Percentiles rank a stretch among this genome's conserved stretches.
These are phyloP conservation scores for Phytophthora fragariaefolia DNA, from an alignment of 352 stramenopile genomes.

Conservation along the genomic window DNA sequence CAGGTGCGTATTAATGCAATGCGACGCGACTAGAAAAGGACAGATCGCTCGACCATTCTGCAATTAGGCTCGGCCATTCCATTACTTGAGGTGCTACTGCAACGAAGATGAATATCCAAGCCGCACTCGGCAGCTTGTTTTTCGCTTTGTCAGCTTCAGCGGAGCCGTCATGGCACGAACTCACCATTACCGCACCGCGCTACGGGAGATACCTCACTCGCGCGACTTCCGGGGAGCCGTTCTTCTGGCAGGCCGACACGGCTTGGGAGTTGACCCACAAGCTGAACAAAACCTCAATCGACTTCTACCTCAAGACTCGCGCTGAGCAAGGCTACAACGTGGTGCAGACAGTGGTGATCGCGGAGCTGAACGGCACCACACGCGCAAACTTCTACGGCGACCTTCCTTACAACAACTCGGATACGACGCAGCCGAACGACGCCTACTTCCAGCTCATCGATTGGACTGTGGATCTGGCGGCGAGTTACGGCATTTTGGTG, in stretches of 20 bases:
- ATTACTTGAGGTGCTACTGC: too few relatives aligned
- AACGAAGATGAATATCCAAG: conserved; percentile 10
- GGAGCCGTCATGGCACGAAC: conserved; percentile 29
- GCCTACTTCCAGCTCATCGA: conserved; percentile 35
- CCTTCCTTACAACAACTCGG: conserved; percentile 30
- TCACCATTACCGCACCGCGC: conserved; percentile 20
- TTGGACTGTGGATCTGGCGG: conserved; percentile 28
- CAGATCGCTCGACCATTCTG: too few relatives aligned
- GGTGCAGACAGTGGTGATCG: conserved; percentile 25
- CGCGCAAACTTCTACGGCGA: conserved; percentile 31
- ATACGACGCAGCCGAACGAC: conserved; percentile 23
- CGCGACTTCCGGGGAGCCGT: conserved; percentile 18
- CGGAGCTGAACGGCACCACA: conserved; percentile 25
- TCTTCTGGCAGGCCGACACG: conserved; percentile 39
- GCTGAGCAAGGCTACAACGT: conserved; percentile 36
- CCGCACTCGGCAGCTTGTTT: not conserved
- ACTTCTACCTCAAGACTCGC: conserved; percentile 30
- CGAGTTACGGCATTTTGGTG: conserved; percentile 36
- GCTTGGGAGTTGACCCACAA: conserved; percentile 34
- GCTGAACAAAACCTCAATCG: conserved; percentile 42
- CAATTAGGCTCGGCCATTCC: too few relatives aligned
- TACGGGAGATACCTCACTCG: conserved; percentile 29
- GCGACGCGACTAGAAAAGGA: too few relatives aligned
- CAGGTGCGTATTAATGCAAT: too few relatives aligned
- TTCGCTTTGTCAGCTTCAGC: too few relatives aligned